Percentiles rank a stretch among this genome's conserved stretches.
phyloP scores from a whole-genome alignment of 2,329 filamentous ascomycete genomes.

The Hypoxylon sp. region DNA sequence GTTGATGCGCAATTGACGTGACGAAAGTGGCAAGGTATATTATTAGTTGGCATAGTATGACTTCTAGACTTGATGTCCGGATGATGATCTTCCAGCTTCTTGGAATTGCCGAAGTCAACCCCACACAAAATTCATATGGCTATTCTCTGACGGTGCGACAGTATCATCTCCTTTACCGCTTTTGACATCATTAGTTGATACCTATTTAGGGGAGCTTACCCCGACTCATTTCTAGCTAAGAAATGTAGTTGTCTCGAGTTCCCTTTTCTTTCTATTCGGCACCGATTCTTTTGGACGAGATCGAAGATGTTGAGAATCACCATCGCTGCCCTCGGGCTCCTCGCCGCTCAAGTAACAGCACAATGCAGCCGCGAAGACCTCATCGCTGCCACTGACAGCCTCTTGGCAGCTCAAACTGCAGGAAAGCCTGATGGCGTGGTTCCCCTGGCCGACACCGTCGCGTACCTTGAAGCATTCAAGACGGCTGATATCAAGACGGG shows the following conservation, averaged over 20 bases:
- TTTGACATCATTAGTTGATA: slow-evolving; percentile 37
- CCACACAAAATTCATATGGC: slow-evolving; percentile 51
- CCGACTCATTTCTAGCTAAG: slow-evolving; percentile 21
- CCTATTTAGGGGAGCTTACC: slow-evolving; percentile 41
- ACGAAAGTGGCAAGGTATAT: slow-evolving; percentile 27
- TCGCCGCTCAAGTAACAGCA: slow-evolving; percentile 41
- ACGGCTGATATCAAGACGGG: slow-evolving; percentile 51
- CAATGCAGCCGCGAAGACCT: slow-evolving; percentile 50
- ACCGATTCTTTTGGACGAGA: slow-evolving; percentile 17
- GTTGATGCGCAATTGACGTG: slow-evolving; percentile 31
- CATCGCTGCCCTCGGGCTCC: slow-evolving; percentile 43
- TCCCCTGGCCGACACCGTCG: slow-evolving; percentile 40
- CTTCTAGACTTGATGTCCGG: slow-evolving; percentile 42
- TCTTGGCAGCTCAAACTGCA: slow-evolving; percentile 50
- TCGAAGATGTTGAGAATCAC: slow-evolving; percentile 44
- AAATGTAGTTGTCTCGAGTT: slow-evolving; percentile 11
- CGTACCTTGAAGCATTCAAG: slow-evolving; percentile 57
- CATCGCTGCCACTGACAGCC: slow-evolving; percentile 47
- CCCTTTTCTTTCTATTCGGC: slow-evolving; percentile 6
- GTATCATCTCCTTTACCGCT: slow-evolving; percentile 40
- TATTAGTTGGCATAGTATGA: slow-evolving; percentile 24
- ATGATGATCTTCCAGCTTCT: slow-evolving; percentile 44
- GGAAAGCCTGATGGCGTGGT: slow-evolving; percentile 43
- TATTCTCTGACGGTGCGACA: slow-evolving; percentile 52
- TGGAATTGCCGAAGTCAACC: slow-evolving; percentile 51